Evolutionary conservation across 257 asterid species (phyloP), one percentile per base, ranked within the genome.

Genomic region (Knoxia roxburghii): DNA sequence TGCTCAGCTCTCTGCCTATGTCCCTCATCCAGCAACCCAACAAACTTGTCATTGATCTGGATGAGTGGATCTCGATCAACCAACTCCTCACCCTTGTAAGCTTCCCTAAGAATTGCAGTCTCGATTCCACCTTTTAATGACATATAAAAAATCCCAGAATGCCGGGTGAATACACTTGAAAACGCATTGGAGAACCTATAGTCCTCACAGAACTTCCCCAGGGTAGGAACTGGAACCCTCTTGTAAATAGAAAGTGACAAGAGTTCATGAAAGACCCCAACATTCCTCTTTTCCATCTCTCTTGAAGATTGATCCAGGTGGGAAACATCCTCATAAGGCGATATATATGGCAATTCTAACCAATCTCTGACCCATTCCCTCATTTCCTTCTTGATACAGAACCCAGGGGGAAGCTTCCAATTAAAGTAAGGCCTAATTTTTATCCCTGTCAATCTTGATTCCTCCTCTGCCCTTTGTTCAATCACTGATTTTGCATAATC

Each of bases 361-460:
- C 97, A 94, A 75, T 94, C 96, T 75, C 88, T 82, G 55, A 94
- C 75, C 97, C 99, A 90, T 70, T 90, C 97, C 84, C 95, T 85
- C 93, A 94, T 90, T 62, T 85, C 96, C 89, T 87, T 85, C 87
- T 78, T 90, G 55, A 90, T 68, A 65, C 75, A 82, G 62, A 94
- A 84, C 0, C 96, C 97, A 0, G 76, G 78, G 0, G 96, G 97
- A 52, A 90, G 89, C 64, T 82, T 84, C 97, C 96, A 94, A 21
- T 73, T 70, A 57, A 94, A 94, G 6, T 72, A 79, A 7, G 97
- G 96, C 74, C 95, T 78, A 20, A 73, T 69, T 26, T 69, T 76
- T 35, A 94, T 83, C 75, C 99, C 99, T 10, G 80, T 85, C 70
- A 81, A 72, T 75, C 79, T 84, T 11, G 89, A 83, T 57, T 90